Conservation (phyloP, 352 stramenopile species). For the Bremia lactucae region DNA sequence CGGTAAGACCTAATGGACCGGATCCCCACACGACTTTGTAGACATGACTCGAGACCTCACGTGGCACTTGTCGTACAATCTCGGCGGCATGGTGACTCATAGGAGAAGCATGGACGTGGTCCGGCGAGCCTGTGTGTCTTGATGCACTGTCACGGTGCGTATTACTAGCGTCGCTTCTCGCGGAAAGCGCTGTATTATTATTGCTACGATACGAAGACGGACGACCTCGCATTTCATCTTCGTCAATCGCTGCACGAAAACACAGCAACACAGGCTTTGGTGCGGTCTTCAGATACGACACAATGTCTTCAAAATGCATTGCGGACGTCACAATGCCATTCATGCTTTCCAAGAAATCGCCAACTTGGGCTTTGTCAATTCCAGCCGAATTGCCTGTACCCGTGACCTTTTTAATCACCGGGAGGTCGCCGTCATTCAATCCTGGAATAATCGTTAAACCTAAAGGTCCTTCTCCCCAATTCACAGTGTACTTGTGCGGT, state of each 20-base stretch:
- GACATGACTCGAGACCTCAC: slow-evolving; percentile 28
- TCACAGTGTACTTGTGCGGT: slow-evolving; percentile 57
- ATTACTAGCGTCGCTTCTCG: slow-evolving; percentile 13
- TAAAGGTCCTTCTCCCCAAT: slow-evolving; percentile 72
- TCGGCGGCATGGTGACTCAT: slow-evolving; percentile 13
- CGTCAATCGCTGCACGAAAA: slow-evolving; percentile 42
- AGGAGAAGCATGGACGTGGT: slow-evolving; percentile 6
- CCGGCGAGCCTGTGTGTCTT: slow-evolving; percentile 9
- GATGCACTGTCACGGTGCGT: slow-evolving; percentile 22
- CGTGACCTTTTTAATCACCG: slow-evolving; percentile 84
- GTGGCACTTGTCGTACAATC: slow-evolving; percentile 27
- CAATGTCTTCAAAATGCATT: slow-evolving; percentile 78
- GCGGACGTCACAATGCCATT: slow-evolving; percentile 52
- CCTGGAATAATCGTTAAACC: slow-evolving; percentile 81
- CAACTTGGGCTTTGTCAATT: slow-evolving; percentile 75
- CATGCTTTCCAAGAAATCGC: slow-evolving; percentile 75
- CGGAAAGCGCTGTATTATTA: slow-evolving; percentile 23
- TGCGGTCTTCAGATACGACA: slow-evolving; percentile 69
- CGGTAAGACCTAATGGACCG: slow-evolving; percentile 66
- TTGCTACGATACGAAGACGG: slow-evolving; percentile 22
- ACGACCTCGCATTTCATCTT: slow-evolving; percentile 20
- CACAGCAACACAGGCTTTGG: slow-evolving; percentile 66
- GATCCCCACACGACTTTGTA: slow-evolving; percentile 79
- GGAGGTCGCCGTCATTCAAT: slow-evolving; percentile 61
- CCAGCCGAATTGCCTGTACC: slow-evolving; percentile 66